phyloP scores from a whole-genome alignment of 1,139 yeast species.

The Wickerhamomyces sp. region DNA sequence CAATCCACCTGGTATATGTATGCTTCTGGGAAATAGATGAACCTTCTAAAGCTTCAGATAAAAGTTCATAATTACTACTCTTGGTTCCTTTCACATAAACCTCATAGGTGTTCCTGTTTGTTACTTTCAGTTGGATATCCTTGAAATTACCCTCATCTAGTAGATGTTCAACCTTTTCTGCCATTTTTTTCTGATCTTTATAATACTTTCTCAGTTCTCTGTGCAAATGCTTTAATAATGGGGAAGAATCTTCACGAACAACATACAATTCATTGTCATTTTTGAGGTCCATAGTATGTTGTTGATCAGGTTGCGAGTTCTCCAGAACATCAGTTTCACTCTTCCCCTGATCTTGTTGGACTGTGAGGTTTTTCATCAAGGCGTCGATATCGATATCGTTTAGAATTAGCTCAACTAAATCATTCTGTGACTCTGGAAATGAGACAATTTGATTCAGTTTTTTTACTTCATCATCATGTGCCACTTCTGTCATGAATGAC shows the following conservation, averaged over 20 bases:
- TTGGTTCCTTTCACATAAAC: slow-evolving; percentile 15
- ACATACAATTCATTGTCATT: slow-evolving; percentile 10
- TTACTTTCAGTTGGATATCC: slow-evolving; percentile 14
- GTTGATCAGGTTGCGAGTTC: too few relatives aligned
- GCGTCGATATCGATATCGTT: slow-evolving; percentile 28
- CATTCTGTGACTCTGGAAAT: slow-evolving; percentile 17
- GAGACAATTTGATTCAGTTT: background rate
- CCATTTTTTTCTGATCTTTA: slow-evolving; percentile 27
- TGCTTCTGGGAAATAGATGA: slow-evolving; percentile 24
- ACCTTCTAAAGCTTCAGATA: slow-evolving; percentile 7
- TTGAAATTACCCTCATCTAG: slow-evolving; percentile 8
- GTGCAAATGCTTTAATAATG: slow-evolving; percentile 31
- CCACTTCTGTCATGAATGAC: slow-evolving; percentile 3
- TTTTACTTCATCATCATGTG: background rate
- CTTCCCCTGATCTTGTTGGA: slow-evolving; percentile 12
- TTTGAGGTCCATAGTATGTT: too few relatives aligned
- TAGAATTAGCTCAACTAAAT: slow-evolving; percentile 24
- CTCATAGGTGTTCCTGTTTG: slow-evolving; percentile 14
- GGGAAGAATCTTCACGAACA: slow-evolving; percentile 29
- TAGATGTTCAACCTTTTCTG: slow-evolving; percentile 19
- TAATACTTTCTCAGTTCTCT: slow-evolving; percentile 30
- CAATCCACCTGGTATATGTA: slow-evolving; percentile 29
- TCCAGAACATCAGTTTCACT: slow-evolving; percentile 9
- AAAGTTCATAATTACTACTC: slow-evolving; percentile 5
- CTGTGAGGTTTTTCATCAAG: slow-evolving; percentile 10